phyloP scores from a whole-genome alignment of 257 asterid genomes.

The Orobanche coerulescens region DNA sequence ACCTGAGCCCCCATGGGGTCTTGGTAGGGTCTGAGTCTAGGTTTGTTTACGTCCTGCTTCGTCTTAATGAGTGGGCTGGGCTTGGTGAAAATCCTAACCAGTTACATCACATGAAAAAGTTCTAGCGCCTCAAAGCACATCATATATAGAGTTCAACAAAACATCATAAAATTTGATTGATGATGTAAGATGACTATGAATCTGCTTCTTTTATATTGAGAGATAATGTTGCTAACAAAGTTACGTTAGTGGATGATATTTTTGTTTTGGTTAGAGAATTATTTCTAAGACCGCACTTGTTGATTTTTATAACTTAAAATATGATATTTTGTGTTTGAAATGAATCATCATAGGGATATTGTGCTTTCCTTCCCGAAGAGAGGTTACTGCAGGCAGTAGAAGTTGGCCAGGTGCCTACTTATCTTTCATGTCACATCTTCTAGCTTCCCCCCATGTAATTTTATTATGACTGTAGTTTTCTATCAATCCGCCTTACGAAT shows the following conservation, averaged over 20 bases:
- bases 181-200: constrained; percentile 1
- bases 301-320: constrained; percentile 18
- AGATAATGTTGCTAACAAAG: not conserved
- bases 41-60: not conserved
- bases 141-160: constrained; percentile 1
- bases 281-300: constrained; percentile 2
- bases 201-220: constrained; percentile 11
- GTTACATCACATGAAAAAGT: not conserved
- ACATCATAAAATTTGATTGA: constrained; percentile 1
- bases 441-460: constrained; percentile 6
- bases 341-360: constrained; percentile 64
- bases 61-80: not conserved
- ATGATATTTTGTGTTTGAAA: constrained; percentile 17
- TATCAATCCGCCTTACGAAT: not conserved
- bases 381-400: constrained; percentile 84
- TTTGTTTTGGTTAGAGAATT: constrained; percentile 12
- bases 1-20: not conserved
- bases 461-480: constrained; percentile 9
- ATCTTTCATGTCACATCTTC: constrained; percentile 19
- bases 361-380: constrained; percentile 95
- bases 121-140: too few species aligned
- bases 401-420: constrained; percentile 72
- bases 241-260: constrained; percentile 6
- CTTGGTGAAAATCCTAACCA: constrained; percentile 7
- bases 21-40: not conserved